Evolutionary conservation across 2,329 filamentous ascomycete genomes (phyloP), one percentile per base, ranked within the genome.

Genomic region (Leptographium wingfieldii): DNA sequence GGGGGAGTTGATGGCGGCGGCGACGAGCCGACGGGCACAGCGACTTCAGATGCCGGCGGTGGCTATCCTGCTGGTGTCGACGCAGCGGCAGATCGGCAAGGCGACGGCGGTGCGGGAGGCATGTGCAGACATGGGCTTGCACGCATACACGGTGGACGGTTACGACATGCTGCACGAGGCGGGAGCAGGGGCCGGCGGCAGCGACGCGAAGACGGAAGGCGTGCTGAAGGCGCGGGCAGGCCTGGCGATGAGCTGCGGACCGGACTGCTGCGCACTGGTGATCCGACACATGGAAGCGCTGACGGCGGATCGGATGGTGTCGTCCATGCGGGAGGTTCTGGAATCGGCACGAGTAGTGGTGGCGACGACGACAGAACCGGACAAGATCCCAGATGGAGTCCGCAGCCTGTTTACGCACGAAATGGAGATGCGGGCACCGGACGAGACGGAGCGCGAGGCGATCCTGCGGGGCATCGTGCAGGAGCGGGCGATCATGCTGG

Each of bases 161-260:
- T 96, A 95, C 67, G 94, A 99, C 67, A 90, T 99, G 51, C 77
- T 96, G 5, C 92, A 90, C n/a, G 92, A 97, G 70, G 90, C 90
- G 16, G 87, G 87, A 53, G 87, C 87, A 2, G 54, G 54, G 12
- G 55, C 40, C 25, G 55, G 55, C 27, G 55, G 55, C 10, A 87
- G 88, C 59, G 94, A 99, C 69, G 88, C 95, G 33, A 96, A 97
- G 73, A 96, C 92, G 0, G 92, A 96, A 69, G 92, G 89, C 0
- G 88, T 95, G 65, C 76, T 99, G 19, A 88, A 94, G 68, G 90
- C 89, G 4, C 83, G 94, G 57, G 89, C 91, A 1, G 94, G 96
- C 63, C 82, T 94, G 61, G 94, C 91, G 9, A 85, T 96, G 70
- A 87, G 86, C 65, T 97, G 94, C 68, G 94, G 94, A 0, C 73